Conservation (phyloP, 768 basidiomycete genomes). For the Candolleomyces eurysporus region DNA sequence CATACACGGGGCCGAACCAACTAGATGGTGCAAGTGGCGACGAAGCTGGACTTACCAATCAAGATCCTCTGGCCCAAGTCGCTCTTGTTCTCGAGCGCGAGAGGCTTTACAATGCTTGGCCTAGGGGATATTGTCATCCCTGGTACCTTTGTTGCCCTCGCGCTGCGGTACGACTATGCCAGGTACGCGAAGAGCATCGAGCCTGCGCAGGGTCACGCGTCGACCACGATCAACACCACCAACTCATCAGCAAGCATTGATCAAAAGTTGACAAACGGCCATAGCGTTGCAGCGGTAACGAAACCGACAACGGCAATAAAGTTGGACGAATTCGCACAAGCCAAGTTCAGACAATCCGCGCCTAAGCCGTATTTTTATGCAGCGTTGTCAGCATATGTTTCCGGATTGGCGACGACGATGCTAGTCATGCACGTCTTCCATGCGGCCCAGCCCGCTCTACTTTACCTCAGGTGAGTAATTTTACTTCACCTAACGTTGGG, state of each 20-base stretch:
- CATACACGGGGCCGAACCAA: slow-evolving; percentile 3
- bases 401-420: slow-evolving; percentile 77
- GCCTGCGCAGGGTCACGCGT: background rate
- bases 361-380: slow-evolving; percentile 79
- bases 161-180: slow-evolving; percentile 76
- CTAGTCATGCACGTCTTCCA: slow-evolving; percentile 76
- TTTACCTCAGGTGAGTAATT: slow-evolving; percentile 79
- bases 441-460: slow-evolving; percentile 84
- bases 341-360: slow-evolving; percentile 20
- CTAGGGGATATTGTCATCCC: slow-evolving; percentile 81
- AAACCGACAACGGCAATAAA: background rate
- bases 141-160: slow-evolving; percentile 74
- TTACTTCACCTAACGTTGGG: background rate
- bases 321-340: slow-evolving; percentile 2
- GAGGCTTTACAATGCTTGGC: slow-evolving; percentile 87
- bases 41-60: slow-evolving; percentile 86
- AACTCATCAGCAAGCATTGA: background rate
- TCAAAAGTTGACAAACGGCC: slow-evolving; percentile 27
- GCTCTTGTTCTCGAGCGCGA: slow-evolving; percentile 39
- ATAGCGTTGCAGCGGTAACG: slow-evolving; percentile 18
- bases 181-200: slow-evolving; percentile 2
- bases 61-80: slow-evolving; percentile 89
- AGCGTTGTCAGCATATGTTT: slow-evolving; percentile 66
- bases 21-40: slow-evolving; percentile 94
- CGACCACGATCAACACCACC: background rate